Conservation (phyloP, 2,329 filamentous ascomycete species). For the Lecanoromycetidae sp. region DNA sequence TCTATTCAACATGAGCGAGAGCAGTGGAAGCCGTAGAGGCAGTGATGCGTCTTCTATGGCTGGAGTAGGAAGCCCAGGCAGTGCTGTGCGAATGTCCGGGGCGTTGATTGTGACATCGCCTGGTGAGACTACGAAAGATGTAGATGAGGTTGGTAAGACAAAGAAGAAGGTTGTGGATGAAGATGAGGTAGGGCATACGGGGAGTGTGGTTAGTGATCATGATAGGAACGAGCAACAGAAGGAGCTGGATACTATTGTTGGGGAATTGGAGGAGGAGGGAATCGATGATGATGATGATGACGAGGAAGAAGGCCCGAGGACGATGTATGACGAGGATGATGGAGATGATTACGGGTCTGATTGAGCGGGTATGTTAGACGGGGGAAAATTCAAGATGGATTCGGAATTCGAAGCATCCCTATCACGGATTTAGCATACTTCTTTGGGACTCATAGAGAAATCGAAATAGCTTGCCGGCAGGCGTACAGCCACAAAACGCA, state of each 20-base stretch:
- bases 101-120: neutral
- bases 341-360: conserved; percentile 3
- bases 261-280: conserved; percentile 10
- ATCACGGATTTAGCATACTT: too few relatives aligned
- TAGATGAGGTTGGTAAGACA: too few relatives aligned
- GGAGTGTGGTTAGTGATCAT: neutral
- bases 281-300: conserved; percentile 12
- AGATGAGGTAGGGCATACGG: neutral
- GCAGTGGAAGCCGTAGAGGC: conserved; percentile 8
- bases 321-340: conserved; percentile 7
- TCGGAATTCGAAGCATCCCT: too few relatives aligned
- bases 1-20: conserved; percentile 6
- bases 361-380: too few relatives aligned
- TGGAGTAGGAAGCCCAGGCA: conserved; percentile 8
- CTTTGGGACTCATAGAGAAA: too few relatives aligned
- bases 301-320: conserved; percentile 6
- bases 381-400: too few relatives aligned
- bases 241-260: conserved; percentile 7
- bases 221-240: conserved; percentile 12
- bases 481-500: too few relatives aligned
- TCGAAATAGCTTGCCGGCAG: too few relatives aligned
- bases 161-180: neutral
- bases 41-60: conserved; percentile 7
- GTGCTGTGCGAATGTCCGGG: neutral
- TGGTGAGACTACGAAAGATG: neutral